Percentiles rank a stretch among this genome's conserved stretches.
Conservation (phyloP, 305 asterid species). For the Fraxinus nigra region DNA sequence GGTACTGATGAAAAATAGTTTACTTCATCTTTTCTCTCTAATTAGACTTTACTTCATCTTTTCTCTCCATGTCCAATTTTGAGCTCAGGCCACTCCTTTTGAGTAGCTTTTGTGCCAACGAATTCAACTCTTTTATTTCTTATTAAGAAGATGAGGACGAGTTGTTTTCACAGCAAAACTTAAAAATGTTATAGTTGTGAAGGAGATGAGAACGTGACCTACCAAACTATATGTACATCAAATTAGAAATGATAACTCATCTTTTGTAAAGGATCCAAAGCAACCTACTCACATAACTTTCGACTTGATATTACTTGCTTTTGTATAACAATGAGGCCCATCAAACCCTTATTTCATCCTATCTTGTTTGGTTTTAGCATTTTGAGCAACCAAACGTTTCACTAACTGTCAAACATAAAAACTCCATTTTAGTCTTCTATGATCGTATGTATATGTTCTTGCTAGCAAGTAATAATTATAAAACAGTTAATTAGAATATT, state of each 20-base stretch:
- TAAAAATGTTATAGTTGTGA: not conserved
- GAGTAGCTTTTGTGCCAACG: not conserved
- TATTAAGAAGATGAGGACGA: not conserved
- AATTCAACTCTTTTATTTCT: not conserved
- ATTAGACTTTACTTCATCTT: not conserved
- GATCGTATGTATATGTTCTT: not conserved
- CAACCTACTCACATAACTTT: not conserved
- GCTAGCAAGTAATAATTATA: not conserved
- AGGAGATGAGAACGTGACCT: not conserved
- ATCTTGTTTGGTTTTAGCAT: constrained; percentile 20
- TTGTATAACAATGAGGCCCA: constrained; percentile 16
- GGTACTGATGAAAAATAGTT: not conserved
- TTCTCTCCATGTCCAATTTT: not conserved
- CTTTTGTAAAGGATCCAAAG: constrained; percentile 25
- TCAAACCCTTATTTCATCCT: constrained; percentile 4
- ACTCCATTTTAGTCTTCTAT: not conserved
- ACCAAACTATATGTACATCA: not conserved
- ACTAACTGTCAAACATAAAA: constrained; percentile 9
- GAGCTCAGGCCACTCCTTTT: not conserved
- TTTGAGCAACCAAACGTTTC: constrained; percentile 11
- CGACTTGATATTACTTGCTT: not conserved
- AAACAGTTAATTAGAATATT: not conserved
- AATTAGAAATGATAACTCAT: not conserved
- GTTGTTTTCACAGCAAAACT: not conserved
- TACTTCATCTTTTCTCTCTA: not conserved